A percentile compares a stretch with the other conserved stretches of the same genome.
Evolutionary conservation across 176 grass and related monocot genomes (phyloP).

Genomic region (Rhynchospora breviuscula): DNA sequence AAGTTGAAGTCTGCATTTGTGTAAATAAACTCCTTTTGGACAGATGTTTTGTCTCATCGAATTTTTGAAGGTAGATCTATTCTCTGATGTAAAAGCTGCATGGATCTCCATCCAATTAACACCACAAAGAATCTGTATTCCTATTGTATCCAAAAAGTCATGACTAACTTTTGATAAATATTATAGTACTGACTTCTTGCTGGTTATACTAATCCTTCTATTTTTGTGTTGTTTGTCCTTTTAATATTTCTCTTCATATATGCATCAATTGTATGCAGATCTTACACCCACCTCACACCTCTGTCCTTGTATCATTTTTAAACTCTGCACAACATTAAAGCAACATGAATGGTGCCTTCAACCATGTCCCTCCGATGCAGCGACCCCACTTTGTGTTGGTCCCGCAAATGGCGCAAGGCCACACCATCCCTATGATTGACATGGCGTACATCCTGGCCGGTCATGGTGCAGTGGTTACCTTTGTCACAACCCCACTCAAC

Average conservation of each 20-base stretch:
- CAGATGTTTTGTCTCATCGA: background rate
- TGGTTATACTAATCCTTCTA: background rate
- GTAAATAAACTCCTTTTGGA: background rate
- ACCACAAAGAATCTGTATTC: background rate
- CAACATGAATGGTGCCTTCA: conserved; percentile 12
- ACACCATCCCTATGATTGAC: conserved; percentile 34
- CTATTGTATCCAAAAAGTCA: background rate
- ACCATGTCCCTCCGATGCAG: background rate
- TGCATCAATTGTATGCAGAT: background rate
- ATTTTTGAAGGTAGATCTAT: background rate
- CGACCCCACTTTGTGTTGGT: conserved; percentile 25
- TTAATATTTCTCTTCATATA: background rate
- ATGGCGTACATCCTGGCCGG: conserved; percentile 18
- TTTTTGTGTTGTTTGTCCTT: too few species aligned
- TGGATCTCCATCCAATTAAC: background rate
- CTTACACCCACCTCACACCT: background rate
- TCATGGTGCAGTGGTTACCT: conserved; percentile 15
- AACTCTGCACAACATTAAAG: background rate
- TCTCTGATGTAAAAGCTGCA: background rate
- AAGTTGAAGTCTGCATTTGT: background rate
- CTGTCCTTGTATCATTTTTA: background rate
- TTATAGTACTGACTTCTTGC: background rate
- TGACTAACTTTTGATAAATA: background rate
- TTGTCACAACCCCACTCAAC: conserved; percentile 37
- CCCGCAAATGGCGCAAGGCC: conserved; percentile 23